phyloP scores from a whole-genome alignment of 495 filamentous ascomycete genomes.

The Viridothelium virens region DNA sequence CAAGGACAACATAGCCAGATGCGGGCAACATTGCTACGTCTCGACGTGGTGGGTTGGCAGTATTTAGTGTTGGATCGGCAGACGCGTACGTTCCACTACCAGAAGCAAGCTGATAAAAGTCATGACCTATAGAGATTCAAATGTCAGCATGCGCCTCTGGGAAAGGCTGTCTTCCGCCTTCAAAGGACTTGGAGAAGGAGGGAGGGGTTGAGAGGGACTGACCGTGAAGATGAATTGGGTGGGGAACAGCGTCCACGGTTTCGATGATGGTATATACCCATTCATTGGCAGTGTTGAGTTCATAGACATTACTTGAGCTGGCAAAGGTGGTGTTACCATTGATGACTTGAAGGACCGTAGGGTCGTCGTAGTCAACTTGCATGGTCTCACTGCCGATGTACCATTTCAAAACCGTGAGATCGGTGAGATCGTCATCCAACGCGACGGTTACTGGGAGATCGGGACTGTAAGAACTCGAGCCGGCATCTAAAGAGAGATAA shows the following conservation, averaged over 20 bases:
- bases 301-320: constrained; percentile 22
- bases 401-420: constrained; percentile 28
- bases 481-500: neutral
- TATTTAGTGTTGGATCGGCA: constrained; percentile 19
- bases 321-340: constrained; percentile 23
- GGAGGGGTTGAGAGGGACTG: neutral
- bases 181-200: neutral
- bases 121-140: constrained; percentile 21
- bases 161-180: neutral
- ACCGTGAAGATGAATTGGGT: constrained; percentile 32
- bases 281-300: constrained; percentile 27
- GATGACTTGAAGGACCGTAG: constrained; percentile 28
- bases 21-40: constrained; percentile 27
- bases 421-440: constrained; percentile 10
- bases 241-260: constrained; percentile 24
- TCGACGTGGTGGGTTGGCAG: constrained; percentile 28
- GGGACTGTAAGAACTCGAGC: neutral
- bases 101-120: constrained; percentile 28
- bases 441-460: neutral
- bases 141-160: neutral
- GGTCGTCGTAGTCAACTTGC: constrained; percentile 22
- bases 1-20: constrained; percentile 28
- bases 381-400: constrained; percentile 24
- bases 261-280: constrained; percentile 37
- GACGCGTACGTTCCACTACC: constrained; percentile 21